Conservation (phyloP, 768 basidiomycete species). For the Mycena rosella region DNA sequence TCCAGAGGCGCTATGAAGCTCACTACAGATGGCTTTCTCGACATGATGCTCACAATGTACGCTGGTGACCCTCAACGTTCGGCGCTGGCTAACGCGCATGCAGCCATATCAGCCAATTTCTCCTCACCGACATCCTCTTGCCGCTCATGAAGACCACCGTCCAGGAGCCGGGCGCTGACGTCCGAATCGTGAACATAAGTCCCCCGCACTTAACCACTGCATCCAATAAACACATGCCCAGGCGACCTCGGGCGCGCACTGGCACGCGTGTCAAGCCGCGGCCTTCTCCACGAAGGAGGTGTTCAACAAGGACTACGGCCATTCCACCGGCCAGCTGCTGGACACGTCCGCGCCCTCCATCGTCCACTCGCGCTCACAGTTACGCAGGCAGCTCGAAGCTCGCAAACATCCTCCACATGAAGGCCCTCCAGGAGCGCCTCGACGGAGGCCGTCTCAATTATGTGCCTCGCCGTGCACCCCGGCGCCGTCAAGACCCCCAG, state of each 20-base stretch:
- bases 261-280: too few species aligned
- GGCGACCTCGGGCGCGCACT: too few species aligned
- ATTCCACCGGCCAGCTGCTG: too few species aligned
- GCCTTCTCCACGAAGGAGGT: slow-evolving; percentile 33
- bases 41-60: slow-evolving; percentile 42
- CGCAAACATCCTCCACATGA: slow-evolving; percentile 44
- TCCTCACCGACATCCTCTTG: neutral
- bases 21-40: slow-evolving; percentile 14
- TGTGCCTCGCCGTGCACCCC: slow-evolving; percentile 43
- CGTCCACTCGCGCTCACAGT: too few species aligned
- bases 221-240: too few species aligned
- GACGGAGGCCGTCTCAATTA: slow-evolving; percentile 43
- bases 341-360: too few species aligned
- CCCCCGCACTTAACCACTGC: too few species aligned
- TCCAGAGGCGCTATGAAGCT: too few species aligned
- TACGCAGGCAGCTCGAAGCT: slow-evolving; percentile 33
- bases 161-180: neutral
- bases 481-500: slow-evolving; percentile 44
- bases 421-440: slow-evolving; percentile 56
- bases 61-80: neutral
- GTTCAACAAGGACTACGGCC: slow-evolving; percentile 35
- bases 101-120: slow-evolving; percentile 56
- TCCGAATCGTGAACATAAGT: slow-evolving; percentile 49
- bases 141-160: neutral
- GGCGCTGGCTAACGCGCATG: neutral